Evolutionary conservation across 139 green algal genomes (phyloP), one percentile per base, ranked within the genome.

Genomic region (Auxenochlorella protothecoides): DNA sequence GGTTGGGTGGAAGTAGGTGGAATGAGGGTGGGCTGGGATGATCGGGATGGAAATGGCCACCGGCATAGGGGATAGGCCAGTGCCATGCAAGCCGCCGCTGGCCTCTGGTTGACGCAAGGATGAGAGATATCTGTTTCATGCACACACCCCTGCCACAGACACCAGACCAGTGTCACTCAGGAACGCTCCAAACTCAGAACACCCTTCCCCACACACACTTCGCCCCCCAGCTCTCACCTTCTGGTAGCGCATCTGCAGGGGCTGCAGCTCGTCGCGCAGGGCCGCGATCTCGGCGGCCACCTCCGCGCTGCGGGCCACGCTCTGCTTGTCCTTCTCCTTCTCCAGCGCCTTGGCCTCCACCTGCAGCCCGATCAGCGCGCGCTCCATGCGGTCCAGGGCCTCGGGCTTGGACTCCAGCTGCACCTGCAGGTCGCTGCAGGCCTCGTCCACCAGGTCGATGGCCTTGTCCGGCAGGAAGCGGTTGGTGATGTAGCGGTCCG

Each of bases 291-390:
- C 88, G 72, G 70, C 65, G n/a, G 78, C 76, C 62, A 95, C 88
- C 65, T 93, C 86, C 15, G 66, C 74, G 63, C 93, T 72, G 15
- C 92, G 83, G 52, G 78, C 76, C 63, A 76, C 63, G 75, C 76
- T 88, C 9, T 72, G 76, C 76, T 87, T 89, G 76, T 96, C 90
- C 83, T 96, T 96, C 78, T 96, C 91, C 79, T 95, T 96, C 67
- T 79, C 72, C 65, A 96, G 81, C 0, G 91, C 91, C n/a, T 75
- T 76, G 63, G 89, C 78, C 75, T 95, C 89, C 63, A 97, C 85
- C 77, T 89, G 85, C 80, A 93, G 81, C 52, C 85, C 61, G 69
- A 79, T 75, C 4, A 76, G 65, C 71, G 86, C 80, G 5, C 92
- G 81, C 82, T 96, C 83, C 81, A 97, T 72, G 27, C 55, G 59